Conservation (phyloP, 1,139 yeast genomes). For the Taphrina populina region DNA sequence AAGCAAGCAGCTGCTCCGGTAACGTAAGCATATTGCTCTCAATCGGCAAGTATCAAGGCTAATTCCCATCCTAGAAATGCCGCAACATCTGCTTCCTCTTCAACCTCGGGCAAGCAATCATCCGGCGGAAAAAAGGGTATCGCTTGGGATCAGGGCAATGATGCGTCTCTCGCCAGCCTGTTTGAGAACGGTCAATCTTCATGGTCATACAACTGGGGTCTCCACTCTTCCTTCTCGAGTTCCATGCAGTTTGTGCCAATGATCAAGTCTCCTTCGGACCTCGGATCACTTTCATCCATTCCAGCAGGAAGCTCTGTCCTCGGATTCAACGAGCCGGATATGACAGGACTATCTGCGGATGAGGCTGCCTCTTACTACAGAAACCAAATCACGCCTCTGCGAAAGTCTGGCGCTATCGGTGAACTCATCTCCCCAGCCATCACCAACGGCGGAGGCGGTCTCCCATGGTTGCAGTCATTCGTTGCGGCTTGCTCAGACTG, state of each 20-base stretch:
- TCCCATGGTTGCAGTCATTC: conserved; percentile 30
- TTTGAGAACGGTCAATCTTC: conserved; percentile 15
- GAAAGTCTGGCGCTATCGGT: conserved; percentile 11
- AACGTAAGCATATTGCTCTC: not conserved
- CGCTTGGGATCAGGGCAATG: conserved; percentile 33
- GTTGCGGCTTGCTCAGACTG: conserved; percentile 24
- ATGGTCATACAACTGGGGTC: conserved; percentile 31
- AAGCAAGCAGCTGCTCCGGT: not conserved
- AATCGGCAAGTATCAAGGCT: not conserved
- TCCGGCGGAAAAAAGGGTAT: conserved; percentile 26
- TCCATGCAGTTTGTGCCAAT: conserved; percentile 18
- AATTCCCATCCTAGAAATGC: conserved; percentile 7
- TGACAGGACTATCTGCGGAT: conserved; percentile 13
- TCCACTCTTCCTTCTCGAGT: conserved; percentile 12
- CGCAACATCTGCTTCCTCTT: conserved; percentile 6
- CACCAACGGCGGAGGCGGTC: conserved; percentile 29
- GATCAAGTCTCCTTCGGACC: conserved; percentile 15
- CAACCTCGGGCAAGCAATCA: not conserved
- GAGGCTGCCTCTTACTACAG: conserved; percentile 25
- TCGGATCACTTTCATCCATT: not conserved
- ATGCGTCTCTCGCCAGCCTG: conserved; percentile 14
- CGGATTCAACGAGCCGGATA: conserved; percentile 34
- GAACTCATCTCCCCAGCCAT: conserved; percentile 20
- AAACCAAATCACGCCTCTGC: conserved; percentile 19
- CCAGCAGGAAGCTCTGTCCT: conserved; percentile 7